phyloP scores from a whole-genome alignment of 805 yeast species.

The Candida gorgasii region DNA sequence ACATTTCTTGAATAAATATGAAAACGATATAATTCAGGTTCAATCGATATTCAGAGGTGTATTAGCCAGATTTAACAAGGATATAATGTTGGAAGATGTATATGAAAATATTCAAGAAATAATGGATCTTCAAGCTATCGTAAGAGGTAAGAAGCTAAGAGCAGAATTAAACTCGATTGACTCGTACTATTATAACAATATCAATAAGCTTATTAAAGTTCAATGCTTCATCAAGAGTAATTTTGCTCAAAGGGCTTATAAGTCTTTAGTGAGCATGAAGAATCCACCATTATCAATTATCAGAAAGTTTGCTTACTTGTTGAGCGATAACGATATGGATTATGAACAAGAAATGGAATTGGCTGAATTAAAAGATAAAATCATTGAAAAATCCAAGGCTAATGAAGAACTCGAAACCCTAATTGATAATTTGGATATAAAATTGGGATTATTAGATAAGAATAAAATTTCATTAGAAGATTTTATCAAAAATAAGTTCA shows the following conservation, averaged over 20 bases:
- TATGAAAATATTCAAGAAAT: slow-evolving; percentile 45
- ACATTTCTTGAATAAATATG: slow-evolving; percentile 17
- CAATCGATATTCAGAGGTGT: slow-evolving; percentile 69
- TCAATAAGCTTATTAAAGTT: slow-evolving; percentile 62
- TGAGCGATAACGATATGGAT: slow-evolving; percentile 73
- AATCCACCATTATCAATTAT: slow-evolving; percentile 81
- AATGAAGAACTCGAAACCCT: slow-evolving; percentile 74
- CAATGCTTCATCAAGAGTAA: slow-evolving; percentile 74
- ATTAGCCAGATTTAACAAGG: slow-evolving; percentile 55
- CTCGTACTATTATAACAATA: slow-evolving; percentile 54
- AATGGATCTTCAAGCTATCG: slow-evolving; percentile 51
- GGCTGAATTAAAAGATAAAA: slow-evolving; percentile 64
- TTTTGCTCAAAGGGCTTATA: slow-evolving; percentile 71
- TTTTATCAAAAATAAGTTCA: slow-evolving; percentile 46
- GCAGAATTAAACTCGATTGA: slow-evolving; percentile 28
- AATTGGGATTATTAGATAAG: slow-evolving; percentile 73
- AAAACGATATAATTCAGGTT: slow-evolving; percentile 36
- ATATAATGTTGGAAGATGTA: slow-evolving; percentile 53
- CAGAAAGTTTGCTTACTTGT: slow-evolving; percentile 69
- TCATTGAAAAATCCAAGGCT: slow-evolving; percentile 65
- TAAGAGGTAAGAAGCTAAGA: slow-evolving; percentile 52
- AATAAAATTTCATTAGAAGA: slow-evolving; percentile 81
- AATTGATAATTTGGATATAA: slow-evolving; percentile 74
- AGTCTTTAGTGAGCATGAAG: slow-evolving; percentile 62
- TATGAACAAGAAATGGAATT: slow-evolving; percentile 72